A percentile compares a stretch with the other conserved stretches of the same genome.
Conservation (phyloP, 2,329 filamentous ascomycete genomes). For the Fusarium keratoplasticum region DNA sequence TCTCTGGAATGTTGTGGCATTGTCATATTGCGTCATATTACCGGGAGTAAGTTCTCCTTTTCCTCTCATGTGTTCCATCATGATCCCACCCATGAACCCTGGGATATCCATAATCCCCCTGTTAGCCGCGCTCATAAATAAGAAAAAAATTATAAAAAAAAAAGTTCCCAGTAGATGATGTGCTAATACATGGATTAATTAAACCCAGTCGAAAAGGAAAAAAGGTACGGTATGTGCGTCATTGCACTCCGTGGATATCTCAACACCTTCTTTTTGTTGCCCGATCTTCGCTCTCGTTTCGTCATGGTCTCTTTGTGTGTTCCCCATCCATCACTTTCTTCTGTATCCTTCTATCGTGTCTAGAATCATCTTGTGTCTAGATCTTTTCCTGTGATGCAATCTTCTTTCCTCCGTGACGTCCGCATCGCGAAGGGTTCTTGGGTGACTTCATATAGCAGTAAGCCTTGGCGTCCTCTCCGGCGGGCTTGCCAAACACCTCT, state of each 20-base stretch:
- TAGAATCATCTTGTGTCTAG: slow-evolving; percentile 3
- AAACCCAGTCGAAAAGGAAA: slow-evolving; percentile 1
- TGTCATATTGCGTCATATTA: slow-evolving; percentile 23
- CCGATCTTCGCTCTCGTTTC: slow-evolving; percentile 19
- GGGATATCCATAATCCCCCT: background rate
- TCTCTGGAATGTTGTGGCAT: background rate
- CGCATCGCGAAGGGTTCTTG: slow-evolving; percentile 68
- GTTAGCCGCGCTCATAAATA: background rate
- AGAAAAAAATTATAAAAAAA: too few species aligned
- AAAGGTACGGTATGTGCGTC: background rate
- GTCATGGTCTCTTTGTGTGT: slow-evolving; percentile 22
- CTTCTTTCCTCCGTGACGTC: slow-evolving; percentile 60
- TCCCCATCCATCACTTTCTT: slow-evolving; percentile 7
- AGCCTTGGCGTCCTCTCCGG: slow-evolving; percentile 58
- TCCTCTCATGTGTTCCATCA: background rate
- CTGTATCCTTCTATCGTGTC: slow-evolving; percentile 10
- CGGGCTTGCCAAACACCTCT: slow-evolving; percentile 65
- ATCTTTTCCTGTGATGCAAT: slow-evolving; percentile 14
- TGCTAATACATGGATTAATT: background rate
- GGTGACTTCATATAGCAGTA: slow-evolving; percentile 72
- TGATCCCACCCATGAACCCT: background rate
- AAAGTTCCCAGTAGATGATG: background rate
- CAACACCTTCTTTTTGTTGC: background rate
- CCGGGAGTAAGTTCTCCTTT: background rate
- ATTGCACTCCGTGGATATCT: background rate